Evolutionary conservation across 2,329 filamentous ascomycete species (phyloP), one percentile per base, ranked within the genome.

Genomic region (Pestalotiopsis fici): DNA sequence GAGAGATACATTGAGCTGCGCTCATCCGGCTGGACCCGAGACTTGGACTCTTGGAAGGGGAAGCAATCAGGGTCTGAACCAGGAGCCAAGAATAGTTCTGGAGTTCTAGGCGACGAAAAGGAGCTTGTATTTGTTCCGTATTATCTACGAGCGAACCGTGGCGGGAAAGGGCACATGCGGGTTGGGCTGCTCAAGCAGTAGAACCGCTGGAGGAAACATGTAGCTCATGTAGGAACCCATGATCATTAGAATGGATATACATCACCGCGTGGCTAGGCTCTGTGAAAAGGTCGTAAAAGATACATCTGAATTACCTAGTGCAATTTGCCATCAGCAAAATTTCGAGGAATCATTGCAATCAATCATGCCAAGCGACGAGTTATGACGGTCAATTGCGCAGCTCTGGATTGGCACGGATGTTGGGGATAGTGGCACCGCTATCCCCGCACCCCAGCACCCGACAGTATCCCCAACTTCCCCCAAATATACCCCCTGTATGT

Each of bases 51-150:
- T 3, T 59, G 57, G 28, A 65, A 65, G 57, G 72, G 72, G 56
- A 75, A 72, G 72, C 28, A 67, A 71, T 0, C 25, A 2, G 57
- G 57, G 2, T 59, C 31, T 12, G 57, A 59, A 27, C 57, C 57
- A 13, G 57, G 57, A 5, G 27, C 57, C 18, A 59, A 31, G n/a
- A 12, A 18, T 13, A 31, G 3, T 31, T n/a, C 28, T 11, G 12
- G 25, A 3, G 5, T 6, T n/a, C 37, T 59, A 18, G n/a, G 27
- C 27, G 43, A 43, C 3, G 56, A 65, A 61, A 69, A 72, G 39
- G 77, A 82, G 3, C 74, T 89, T 55, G 74, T 79, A 1, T 87
- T 88, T 73, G 77, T 88, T 57, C 86, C 86, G 23, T 89, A 88
- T 70, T 86, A 85, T 71, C 80, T 87, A 66, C 77, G 86, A 18